Base-by-base conservation (phyloP, 1,284 basidiomycete genomes). In the Apiotrichum laibachii region DNA sequence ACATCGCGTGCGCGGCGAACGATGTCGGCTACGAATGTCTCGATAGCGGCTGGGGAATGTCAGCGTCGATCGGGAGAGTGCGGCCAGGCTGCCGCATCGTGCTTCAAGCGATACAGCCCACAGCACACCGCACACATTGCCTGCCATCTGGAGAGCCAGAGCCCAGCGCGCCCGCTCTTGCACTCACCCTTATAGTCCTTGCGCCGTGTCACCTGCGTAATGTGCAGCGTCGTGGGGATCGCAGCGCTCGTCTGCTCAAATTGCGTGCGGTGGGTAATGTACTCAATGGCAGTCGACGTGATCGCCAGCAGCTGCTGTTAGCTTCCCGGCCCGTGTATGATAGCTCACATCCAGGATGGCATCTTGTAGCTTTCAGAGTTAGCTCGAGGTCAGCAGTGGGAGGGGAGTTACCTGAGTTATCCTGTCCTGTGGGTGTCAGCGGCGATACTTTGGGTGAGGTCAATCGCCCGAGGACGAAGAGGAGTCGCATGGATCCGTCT, bases 271-370 rank as follows among this genome's bases (percentile, higher is more conserved):
- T 71, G 70, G 39, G 74, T 75, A 39, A 78, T 76, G 53, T 77
- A 78, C 48, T 76, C 71, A 64, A 78, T 73, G 16, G 76, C 75
- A 13, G 72, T 69, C 34, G 74, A 70, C n/a, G 76, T 72, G 64
- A 77, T 72, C 33, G 72, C 73, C 47, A 78, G 63, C 33, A 78
- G 70, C 77, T 78, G 62, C 37, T 51, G 26, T 42, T 6, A n/a
- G 26, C 31, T 13, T 21, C 15, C 44, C 5, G 7, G 44, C 19
- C 8, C 9, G n/a, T 16, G 26, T 7, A 7, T 7, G 26, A 7
- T 7, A 31, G 26, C 72, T 52, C 53, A 77, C 77, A 57, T 75
- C 72, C 66, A 77, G 65, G 50, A 78, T 77, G 56, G 77, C 76
- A 73, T 78, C 77, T 71, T 78, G 77, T 52, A 78, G 70, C 69